A percentile compares a stretch with the other conserved stretches of the same genome.
phyloP scores from a whole-genome alignment of 2,329 filamentous ascomycete genomes.

The Talaromyces sp. region DNA sequence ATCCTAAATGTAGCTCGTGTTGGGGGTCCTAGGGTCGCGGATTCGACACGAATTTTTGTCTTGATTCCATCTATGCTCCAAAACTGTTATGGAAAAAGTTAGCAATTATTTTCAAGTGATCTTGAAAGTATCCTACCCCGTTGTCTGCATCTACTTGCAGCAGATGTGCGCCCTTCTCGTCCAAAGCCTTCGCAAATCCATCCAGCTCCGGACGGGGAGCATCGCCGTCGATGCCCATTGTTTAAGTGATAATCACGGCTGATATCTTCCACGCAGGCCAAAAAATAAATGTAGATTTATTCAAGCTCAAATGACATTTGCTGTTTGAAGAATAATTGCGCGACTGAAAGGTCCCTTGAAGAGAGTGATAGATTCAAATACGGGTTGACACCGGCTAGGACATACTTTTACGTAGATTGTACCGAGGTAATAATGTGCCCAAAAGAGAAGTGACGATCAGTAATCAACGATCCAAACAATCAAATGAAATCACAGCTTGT shows the following conservation, averaged over 20 bases:
- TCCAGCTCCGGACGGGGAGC: background rate
- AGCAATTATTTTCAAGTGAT: background rate
- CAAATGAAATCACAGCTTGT: no score
- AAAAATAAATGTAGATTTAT: no score
- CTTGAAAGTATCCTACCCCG: background rate
- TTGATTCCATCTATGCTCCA: conserved; percentile 17
- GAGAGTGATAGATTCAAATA: no score
- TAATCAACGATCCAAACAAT: no score
- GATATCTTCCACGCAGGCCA: no score
- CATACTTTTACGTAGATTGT: no score
- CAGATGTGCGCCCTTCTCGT: background rate
- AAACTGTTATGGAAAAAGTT: background rate
- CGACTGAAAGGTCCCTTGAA: no score
- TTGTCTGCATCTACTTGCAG: background rate
- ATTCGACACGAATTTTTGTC: conserved; percentile 32
- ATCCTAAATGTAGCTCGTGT: conserved; percentile 31
- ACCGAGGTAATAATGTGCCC: background rate
- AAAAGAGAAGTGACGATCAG: background rate
- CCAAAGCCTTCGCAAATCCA: background rate
- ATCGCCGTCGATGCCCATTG: background rate
- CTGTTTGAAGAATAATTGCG: no score
- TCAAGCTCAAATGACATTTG: no score
- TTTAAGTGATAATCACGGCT: no score
- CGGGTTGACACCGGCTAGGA: no score
- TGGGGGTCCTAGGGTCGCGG: conserved; percentile 31